A percentile compares a stretch with the other conserved stretches of the same genome.
Evolutionary conservation across 441 rosid genomes (phyloP).

Genomic region (Oxalis stricta): DNA sequence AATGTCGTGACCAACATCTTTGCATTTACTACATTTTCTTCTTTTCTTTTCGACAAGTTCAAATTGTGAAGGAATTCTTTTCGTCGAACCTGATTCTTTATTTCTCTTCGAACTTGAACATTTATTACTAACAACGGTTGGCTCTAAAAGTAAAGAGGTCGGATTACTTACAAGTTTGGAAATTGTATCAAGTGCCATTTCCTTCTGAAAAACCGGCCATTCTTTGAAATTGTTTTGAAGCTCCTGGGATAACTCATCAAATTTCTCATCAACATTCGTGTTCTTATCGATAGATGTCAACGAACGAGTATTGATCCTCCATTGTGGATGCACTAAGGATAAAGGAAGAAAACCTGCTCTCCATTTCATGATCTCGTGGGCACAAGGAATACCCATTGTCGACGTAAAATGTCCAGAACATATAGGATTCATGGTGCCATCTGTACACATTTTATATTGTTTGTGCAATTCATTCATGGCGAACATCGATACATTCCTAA

Average conservation of each 20-base stretch:
- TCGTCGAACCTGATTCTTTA: background rate
- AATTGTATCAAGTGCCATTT: background rate
- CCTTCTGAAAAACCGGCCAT: background rate
- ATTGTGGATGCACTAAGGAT: background rate
- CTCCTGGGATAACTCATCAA: background rate
- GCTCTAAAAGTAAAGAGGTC: background rate
- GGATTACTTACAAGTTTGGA: background rate
- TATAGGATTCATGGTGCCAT: background rate
- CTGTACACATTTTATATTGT: background rate
- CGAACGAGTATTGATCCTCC: background rate
- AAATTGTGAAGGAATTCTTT: background rate
- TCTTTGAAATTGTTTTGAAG: background rate
- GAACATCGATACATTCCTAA: background rate
- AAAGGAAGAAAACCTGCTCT: background rate
- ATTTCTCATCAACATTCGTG: background rate
- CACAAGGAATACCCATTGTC: background rate
- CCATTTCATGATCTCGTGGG: background rate
- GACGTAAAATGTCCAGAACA: background rate
- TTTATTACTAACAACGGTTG: too few relatives aligned
- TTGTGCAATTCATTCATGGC: background rate
- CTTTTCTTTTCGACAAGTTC: background rate
- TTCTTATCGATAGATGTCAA: background rate
- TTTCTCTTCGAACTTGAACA: background rate
- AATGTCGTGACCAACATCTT: background rate
- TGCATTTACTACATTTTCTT: background rate